phyloP scores from a whole-genome alignment of 2,329 filamentous ascomycete species.

The Tympanopsis confertula region DNA sequence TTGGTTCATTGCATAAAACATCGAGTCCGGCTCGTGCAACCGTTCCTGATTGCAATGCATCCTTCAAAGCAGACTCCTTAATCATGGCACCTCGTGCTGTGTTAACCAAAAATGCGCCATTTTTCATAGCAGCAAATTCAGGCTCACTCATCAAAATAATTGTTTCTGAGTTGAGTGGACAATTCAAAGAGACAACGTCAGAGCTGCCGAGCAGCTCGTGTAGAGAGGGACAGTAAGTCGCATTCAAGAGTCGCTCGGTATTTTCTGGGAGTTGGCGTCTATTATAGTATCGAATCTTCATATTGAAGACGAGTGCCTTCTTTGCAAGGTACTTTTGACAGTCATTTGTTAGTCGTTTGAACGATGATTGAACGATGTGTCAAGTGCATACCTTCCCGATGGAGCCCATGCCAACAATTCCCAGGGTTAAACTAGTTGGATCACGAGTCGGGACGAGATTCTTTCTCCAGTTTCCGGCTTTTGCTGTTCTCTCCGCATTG shows the following conservation, averaged over 20 bases:
- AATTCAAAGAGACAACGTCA: conserved; percentile 35
- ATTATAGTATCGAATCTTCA: conserved; percentile 31
- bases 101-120: conserved; percentile 33
- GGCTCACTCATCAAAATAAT: conserved; percentile 21
- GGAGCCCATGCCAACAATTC: conserved; percentile 33
- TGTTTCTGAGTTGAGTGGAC: conserved; percentile 28
- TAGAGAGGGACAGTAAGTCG: conserved; percentile 21
- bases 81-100: conserved; percentile 36
- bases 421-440: conserved; percentile 28
- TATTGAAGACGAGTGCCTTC: conserved; percentile 26
- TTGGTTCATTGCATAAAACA: conserved; percentile 31
- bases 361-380: not conserved
- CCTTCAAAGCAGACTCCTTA: conserved; percentile 32
- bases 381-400: conserved; percentile 27
- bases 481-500: conserved; percentile 20
- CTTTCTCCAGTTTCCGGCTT: conserved; percentile 24
- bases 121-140: conserved; percentile 33
- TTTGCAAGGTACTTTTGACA: conserved; percentile 19
- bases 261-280: conserved; percentile 18
- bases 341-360: too few species aligned
- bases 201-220: conserved; percentile 24
- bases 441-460: conserved; percentile 22
- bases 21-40: conserved; percentile 34
- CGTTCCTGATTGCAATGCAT: conserved; percentile 31
- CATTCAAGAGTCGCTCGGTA: conserved; percentile 19